Evolutionary conservation across 1,284 basidiomycete genomes (phyloP), one percentile per base, ranked within the genome.

Genomic region (Cryptococcus jaspeensis): DNA sequence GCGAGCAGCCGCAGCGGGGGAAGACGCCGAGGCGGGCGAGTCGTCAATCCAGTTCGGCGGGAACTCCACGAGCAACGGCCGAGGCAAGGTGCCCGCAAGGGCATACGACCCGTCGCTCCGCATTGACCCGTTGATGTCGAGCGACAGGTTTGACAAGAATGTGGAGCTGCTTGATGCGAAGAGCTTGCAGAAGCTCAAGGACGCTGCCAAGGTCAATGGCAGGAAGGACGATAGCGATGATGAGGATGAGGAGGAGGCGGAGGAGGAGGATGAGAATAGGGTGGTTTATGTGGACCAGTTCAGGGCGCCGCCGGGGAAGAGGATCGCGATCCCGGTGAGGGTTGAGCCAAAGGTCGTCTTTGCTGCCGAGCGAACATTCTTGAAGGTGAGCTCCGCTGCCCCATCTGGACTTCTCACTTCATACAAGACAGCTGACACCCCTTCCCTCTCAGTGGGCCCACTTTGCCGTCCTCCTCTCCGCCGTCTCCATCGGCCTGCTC

Each of bases 341-440:
- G 84, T 99, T 9, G 95, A 99, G 78, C 95, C 95, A 38, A 99
- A 99, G 79, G 75, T 78, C 43, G 96, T 96, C 73, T 99, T 98
- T 75, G 95, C 95, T 3, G 90, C 90, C 46, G 95, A 93, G 87
- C 64, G 77, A 38, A 78, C 77, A 1, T 78, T 78, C 69, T 61
- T 77, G 50, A 90, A 88, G 62, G 71, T 71, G 46, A 56, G 65
- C 58, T 20, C 3, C 7, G 45, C 53, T 55, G 45, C 39, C 18
- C 32, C 4, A 13, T 9, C 23, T 51, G 44, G 40, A 20, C 44
- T 36, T 18, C 13, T 16, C 5, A 16, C 13, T 37, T 3, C 18
- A 12, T 37, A 20, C 39, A 37, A 50, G 4, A 32, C 28, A 32
- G 28, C 28, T 32, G 28, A 32, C 28, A 32, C 28, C 28, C 48